phyloP scores from a whole-genome alignment of 108 stramenopile species.

The Aurantiochytrium sp. region DNA sequence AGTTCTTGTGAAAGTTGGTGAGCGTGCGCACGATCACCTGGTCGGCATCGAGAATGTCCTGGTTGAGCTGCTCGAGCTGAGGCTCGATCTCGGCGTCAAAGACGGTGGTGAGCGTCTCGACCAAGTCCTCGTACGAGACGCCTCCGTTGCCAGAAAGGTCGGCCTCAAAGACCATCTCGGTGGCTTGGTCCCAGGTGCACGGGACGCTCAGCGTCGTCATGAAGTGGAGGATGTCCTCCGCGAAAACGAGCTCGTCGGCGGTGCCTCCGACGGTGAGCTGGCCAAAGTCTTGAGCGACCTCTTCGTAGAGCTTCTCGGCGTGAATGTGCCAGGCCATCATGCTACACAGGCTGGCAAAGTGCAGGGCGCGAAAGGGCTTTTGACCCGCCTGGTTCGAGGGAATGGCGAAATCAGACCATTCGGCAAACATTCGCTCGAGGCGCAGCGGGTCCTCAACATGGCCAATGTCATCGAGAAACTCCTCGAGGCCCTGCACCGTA shows the following conservation, averaged over 20 bases:
- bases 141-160: slow-evolving; percentile 2
- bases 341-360: not conserved
- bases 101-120: slow-evolving; percentile 20
- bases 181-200: not conserved
- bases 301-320: slow-evolving; percentile 15
- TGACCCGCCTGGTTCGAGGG: not conserved
- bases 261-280: not conserved
- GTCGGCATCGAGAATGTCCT: not conserved
- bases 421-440: not conserved
- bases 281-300: not conserved
- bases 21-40: not conserved
- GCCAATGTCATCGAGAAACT: not conserved
- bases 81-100: slow-evolving; percentile 20
- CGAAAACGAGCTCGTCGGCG: not conserved
- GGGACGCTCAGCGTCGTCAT: not conserved
- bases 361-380: not conserved
- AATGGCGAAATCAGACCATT: slow-evolving; percentile 15
- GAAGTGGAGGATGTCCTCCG: not conserved
- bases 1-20: not conserved
- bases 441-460: not conserved
- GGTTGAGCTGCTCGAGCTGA: not conserved
- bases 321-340: slow-evolving; percentile 13
- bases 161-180: slow-evolving; percentile 29
- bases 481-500: not conserved
- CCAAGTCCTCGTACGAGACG: slow-evolving; percentile 13